These are phyloP conservation scores for Candida michaelii DNA, from an alignment of 805 yeast species.

Conservation along the genomic window DNA sequence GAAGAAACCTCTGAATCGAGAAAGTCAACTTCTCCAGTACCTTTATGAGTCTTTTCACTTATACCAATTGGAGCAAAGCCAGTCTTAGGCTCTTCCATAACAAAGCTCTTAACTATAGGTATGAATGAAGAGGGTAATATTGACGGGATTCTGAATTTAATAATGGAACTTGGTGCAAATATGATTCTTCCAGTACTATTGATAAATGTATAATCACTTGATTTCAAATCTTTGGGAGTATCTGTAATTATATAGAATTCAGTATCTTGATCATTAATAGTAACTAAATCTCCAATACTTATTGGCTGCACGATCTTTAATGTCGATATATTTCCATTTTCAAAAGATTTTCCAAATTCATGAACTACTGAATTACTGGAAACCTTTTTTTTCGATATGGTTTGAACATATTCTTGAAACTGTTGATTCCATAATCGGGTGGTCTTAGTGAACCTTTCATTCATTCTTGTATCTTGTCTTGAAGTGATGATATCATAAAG, in stretches of 20 bases:
- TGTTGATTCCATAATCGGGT: conserved; percentile 22
- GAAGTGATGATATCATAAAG: conserved; percentile 19
- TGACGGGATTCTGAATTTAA: conserved; percentile 55
- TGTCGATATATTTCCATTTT: conserved; percentile 19
- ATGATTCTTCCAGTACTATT: conserved; percentile 56
- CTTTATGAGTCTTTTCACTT: conserved; percentile 1
- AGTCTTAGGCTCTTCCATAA: conserved; percentile 30
- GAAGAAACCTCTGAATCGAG: conserved; percentile 36
- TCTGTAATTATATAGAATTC: conserved; percentile 55
- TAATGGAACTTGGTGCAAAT: conserved; percentile 45
- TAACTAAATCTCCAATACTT: conserved; percentile 63
- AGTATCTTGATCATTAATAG: conserved; percentile 44
- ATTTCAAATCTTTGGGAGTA: conserved; percentile 48
- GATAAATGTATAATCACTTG: conserved; percentile 57
- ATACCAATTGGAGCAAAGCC: conserved; percentile 41
- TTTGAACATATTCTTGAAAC: conserved; percentile 1
- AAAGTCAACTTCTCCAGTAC: conserved; percentile 19
- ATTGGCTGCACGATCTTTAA: conserved; percentile 22
- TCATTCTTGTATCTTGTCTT: conserved; percentile 20
- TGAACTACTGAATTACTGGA: not conserved
- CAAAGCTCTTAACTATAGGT: conserved; percentile 21
- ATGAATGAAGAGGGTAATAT: conserved; percentile 38
- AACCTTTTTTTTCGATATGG: not conserved
- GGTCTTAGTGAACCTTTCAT: conserved; percentile 18
- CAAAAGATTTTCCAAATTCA: conserved; percentile 11